phyloP scores from a whole-genome alignment of 2,329 filamentous ascomycete species.

The Penicillium janthinellum region DNA sequence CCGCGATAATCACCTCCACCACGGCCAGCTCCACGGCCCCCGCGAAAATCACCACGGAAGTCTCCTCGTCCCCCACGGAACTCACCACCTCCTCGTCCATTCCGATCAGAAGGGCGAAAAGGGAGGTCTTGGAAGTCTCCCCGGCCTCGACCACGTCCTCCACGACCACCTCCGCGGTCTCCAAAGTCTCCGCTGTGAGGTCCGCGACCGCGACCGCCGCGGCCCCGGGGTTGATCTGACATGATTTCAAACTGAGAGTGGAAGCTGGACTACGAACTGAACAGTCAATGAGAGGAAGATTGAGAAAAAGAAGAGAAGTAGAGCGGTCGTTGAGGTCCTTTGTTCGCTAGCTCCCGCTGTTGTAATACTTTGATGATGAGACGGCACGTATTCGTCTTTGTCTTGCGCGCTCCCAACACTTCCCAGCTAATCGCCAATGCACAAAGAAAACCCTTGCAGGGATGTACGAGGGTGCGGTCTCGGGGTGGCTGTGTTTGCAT shows the following conservation, averaged over 20 bases:
- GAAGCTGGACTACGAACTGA: not conserved
- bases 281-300: not conserved
- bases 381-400: not conserved
- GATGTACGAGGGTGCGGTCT: not conserved
- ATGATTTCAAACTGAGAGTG: constrained; percentile 4
- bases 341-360: not conserved
- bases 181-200: constrained; percentile 26
- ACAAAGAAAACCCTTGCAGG: not conserved
- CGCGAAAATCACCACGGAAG: too few species aligned
- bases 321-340: not conserved
- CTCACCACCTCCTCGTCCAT: constrained; percentile 14
- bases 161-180: constrained; percentile 19
- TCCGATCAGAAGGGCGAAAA: constrained; percentile 25
- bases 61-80: constrained; percentile 12
- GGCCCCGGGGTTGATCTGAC: constrained; percentile 11
- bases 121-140: constrained; percentile 28
- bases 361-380: not conserved
- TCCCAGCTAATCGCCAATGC: not conserved
- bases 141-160: constrained; percentile 25
- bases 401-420: not conserved
- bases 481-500: not conserved
- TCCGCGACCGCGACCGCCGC: constrained; percentile 20
- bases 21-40: too few species aligned
- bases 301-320: not conserved
- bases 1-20: constrained; percentile 21